Base-by-base conservation (phyloP, 768 basidiomycete genomes). In the Lactarius sp. region DNA sequence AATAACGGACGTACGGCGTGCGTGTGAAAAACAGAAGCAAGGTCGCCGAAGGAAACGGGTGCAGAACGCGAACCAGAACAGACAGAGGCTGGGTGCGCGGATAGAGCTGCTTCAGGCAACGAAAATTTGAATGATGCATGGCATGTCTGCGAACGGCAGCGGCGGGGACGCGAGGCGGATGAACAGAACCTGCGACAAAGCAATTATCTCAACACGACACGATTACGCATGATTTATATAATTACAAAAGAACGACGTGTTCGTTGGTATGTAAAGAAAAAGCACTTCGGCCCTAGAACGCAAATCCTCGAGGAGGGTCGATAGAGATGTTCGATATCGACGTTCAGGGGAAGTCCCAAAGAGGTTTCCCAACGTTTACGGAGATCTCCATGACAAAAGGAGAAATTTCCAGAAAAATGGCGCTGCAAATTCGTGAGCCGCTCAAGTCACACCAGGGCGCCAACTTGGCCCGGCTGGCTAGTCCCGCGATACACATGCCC, bases 241-340 rank as follows among this genome's bases (percentile, higher is more conserved):
- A 14, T 14, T 27, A 27, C 5, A 37, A 47, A 4, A 1, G 31
- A 9, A 33, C 4, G 55, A 22, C 20, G 22, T 27, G 52, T 9
- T 60, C 8, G 51, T 12, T 31, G 41, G 31, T 27, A 27, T 27
- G 27, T 27, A 41, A 41, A 14, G 18, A 5, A 44, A n/a, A 37
- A 39, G 52, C 42, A 44, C 22, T 20, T 52, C 51, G 4, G 33
- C 41, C 46, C 41, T 44, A 49, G 53, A 61, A 55, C 44, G 60
- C 49, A 61, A 36, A 61, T 61, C 60, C 18, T 61, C 53, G 46
- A 55, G 46, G 46, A 31, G 18, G 9, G 20, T 6, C 18, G 42
- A 58, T 36, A 52, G 33, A 18, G 33, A 18, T 18, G 18, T 61
- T 54, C 36, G 41, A 36, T n/a, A 22, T 31, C 44, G 22, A 53